Percentiles rank a stretch among this genome's conserved stretches.
These are phyloP conservation scores for Neonectria punicea DNA, from an alignment of 2,329 filamentous ascomycete species.

Conservation along the genomic window DNA sequence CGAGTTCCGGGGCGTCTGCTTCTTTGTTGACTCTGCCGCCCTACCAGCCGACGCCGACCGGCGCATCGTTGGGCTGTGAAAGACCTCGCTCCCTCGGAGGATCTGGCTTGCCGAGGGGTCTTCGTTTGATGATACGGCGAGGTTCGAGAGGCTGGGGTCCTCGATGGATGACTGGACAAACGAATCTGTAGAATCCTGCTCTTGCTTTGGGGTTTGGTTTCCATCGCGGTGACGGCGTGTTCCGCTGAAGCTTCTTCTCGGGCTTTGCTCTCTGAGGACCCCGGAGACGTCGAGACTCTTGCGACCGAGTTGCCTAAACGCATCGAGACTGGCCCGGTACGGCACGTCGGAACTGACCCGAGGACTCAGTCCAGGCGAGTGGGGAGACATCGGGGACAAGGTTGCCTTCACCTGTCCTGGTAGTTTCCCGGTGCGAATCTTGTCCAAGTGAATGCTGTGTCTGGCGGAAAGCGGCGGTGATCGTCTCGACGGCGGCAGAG, in stretches of 20 bases:
- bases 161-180: conserved; percentile 78
- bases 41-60: conserved; percentile 56
- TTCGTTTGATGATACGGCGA: conserved; percentile 75
- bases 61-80: conserved; percentile 79
- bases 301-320: conserved; percentile 57
- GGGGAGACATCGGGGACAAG: conserved; percentile 62
- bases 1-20: conserved; percentile 30
- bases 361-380: conserved; percentile 58
- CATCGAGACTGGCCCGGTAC: conserved; percentile 64
- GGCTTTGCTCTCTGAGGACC: conserved; percentile 53
- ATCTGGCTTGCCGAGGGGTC: conserved; percentile 94
- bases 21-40: conserved; percentile 27
- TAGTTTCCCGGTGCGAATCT: conserved; percentile 54
- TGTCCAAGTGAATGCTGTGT: conserved; percentile 40
- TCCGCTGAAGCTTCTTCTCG: conserved; percentile 72
- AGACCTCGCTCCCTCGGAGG: conserved; percentile 85
- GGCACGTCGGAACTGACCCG: conserved; percentile 64
- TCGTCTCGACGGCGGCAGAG: conserved; percentile 29
- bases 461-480: conserved; percentile 45
- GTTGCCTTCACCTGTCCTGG: conserved; percentile 71
- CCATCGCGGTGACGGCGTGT: conserved; percentile 51
- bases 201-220: conserved; percentile 50
- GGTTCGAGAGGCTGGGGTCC: conserved; percentile 77
- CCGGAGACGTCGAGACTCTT: conserved; percentile 64
- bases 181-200: conserved; percentile 71